Percentiles rank a stretch among this genome's conserved stretches.
These are phyloP conservation scores for Phoenix dactylifera DNA, from an alignment of 176 grass and related monocot species.

Conservation along the genomic window DNA sequence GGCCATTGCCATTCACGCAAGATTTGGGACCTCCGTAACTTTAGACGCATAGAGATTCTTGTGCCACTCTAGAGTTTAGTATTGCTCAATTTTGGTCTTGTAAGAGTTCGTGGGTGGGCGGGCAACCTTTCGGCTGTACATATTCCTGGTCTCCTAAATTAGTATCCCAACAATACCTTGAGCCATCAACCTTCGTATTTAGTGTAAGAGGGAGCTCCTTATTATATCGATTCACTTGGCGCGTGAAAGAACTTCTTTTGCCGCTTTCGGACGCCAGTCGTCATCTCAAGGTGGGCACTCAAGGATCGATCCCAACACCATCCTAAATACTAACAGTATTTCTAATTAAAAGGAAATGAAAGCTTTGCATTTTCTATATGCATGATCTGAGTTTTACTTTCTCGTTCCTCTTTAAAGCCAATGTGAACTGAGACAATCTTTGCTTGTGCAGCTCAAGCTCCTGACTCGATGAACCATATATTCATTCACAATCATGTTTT, in stretches of 20 bases:
- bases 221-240: slow-evolving; percentile 8
- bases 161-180: background rate
- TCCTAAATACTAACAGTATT: slow-evolving; percentile 27
- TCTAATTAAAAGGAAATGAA: background rate
- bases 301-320: slow-evolving; percentile 65
- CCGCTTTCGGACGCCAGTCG: slow-evolving; percentile 35
- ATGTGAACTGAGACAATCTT: too few relatives aligned
- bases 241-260: slow-evolving; percentile 52
- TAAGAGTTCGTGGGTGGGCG: background rate
- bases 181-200: background rate
- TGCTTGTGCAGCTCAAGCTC: too few relatives aligned
- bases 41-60: background rate
- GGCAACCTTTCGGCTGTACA: slow-evolving; percentile 4
- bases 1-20: background rate
- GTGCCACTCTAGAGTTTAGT: background rate
- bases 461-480: too few relatives aligned
- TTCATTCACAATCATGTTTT: too few relatives aligned
- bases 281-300: slow-evolving; percentile 50
- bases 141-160: background rate
- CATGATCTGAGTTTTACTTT: too few relatives aligned
- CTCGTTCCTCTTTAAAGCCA: too few relatives aligned
- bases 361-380: too few relatives aligned
- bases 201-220: background rate
- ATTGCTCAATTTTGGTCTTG: background rate
- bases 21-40: background rate